Evolutionary conservation across 208 protist genomes (phyloP).

Genomic region (Crithidia sp.): DNA sequence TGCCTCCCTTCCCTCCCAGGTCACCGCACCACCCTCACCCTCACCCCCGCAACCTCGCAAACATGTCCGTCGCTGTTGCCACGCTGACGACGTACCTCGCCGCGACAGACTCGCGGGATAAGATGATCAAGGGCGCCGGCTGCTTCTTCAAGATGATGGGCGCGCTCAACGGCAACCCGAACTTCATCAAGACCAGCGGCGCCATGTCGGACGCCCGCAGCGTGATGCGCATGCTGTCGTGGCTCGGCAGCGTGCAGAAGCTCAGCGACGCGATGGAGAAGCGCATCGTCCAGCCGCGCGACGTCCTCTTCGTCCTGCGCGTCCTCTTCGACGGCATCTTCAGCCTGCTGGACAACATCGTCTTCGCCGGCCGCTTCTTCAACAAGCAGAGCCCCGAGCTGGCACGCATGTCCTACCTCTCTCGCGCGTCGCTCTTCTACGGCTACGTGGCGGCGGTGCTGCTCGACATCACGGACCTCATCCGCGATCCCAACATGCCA

Average conservation of each 20-base stretch:
- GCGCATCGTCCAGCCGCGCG: conserved; percentile 44
- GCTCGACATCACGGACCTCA: conserved; percentile 68
- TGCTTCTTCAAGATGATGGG: conserved; percentile 76
- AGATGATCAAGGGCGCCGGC: conserved; percentile 78
- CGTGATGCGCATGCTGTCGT: conserved; percentile 72
- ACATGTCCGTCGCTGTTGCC: conserved; percentile 36
- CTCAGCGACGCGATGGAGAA: conserved; percentile 59
- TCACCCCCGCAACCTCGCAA: conserved; percentile 2
- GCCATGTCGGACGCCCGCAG: conserved; percentile 71
- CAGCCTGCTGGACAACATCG: conserved; percentile 81
- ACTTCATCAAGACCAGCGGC: conserved; percentile 54
- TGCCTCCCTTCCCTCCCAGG: too few species aligned
- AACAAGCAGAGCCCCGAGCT: conserved; percentile 28
- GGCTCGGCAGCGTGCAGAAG: conserved; percentile 74
- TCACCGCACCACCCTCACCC: too few species aligned
- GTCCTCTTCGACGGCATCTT: conserved; percentile 81
- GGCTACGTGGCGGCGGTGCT: conserved; percentile 66
- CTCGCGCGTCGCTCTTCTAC: conserved; percentile 68
- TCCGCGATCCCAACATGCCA: conserved; percentile 34
- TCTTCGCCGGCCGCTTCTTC: conserved; percentile 65
- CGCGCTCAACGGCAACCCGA: conserved; percentile 34
- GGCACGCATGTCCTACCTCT: conserved; percentile 39
- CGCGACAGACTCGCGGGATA: conserved; percentile 73
- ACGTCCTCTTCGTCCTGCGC: conserved; percentile 66
- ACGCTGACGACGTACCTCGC: conserved; percentile 58